These are phyloP conservation scores for Fusarium sp. DNA, from an alignment of 2,329 filamentous ascomycete genomes.

Conservation along the genomic window DNA sequence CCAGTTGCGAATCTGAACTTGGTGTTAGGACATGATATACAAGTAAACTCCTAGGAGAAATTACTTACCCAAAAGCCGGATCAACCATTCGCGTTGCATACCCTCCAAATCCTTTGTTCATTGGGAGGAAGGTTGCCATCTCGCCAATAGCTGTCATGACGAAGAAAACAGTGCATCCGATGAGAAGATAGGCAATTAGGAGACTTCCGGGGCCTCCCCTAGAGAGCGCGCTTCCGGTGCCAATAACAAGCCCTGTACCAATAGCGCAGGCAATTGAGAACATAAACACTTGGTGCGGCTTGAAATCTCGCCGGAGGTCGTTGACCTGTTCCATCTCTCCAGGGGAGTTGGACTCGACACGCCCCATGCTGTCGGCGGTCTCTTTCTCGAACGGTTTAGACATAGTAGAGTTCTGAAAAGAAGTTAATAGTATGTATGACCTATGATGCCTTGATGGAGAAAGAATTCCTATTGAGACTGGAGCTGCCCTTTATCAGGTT, in stretches of 20 bases:
- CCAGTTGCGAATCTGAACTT: slow-evolving; percentile 56
- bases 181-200: slow-evolving; percentile 54
- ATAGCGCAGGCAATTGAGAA: slow-evolving; percentile 54
- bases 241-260: slow-evolving; percentile 60
- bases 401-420: background rate
- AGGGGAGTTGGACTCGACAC: background rate
- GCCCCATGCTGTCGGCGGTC: background rate
- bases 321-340: background rate
- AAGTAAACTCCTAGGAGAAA: background rate
- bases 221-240: slow-evolving; percentile 49
- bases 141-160: slow-evolving; percentile 61
- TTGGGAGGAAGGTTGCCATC: slow-evolving; percentile 45
- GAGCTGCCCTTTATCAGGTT: no score
- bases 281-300: slow-evolving; percentile 49
- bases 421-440: no score
- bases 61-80: slow-evolving; percentile 43
- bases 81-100: slow-evolving; percentile 48
- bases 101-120: slow-evolving; percentile 45
- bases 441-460: no score
- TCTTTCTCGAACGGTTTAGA: background rate
- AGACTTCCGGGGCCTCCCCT: slow-evolving; percentile 49
- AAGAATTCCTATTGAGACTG: no score
- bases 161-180: slow-evolving; percentile 64
- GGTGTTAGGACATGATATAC: no score
- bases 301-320: slow-evolving; percentile 34